Conservation (phyloP, 1,139 yeast species). For the Blastobotrys buckinghamii region DNA sequence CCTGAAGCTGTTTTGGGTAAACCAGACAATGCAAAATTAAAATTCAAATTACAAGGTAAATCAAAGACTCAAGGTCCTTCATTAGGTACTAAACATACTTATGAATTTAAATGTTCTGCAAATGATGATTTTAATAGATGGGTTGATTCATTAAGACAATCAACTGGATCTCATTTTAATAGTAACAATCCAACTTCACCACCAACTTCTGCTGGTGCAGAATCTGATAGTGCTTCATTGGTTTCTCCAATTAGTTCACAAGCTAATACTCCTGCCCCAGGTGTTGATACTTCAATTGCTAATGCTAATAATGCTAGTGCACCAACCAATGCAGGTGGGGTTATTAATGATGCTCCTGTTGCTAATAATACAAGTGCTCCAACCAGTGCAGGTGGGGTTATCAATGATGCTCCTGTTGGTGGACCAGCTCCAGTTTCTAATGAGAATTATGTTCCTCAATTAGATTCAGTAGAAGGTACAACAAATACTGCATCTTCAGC, state of each 20-base stretch:
- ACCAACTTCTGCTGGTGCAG: constrained; percentile 10
- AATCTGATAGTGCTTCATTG: neutral
- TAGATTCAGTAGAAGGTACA: too few relatives aligned
- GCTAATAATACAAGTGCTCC: constrained; percentile 27
- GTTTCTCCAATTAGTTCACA: neutral
- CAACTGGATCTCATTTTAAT: constrained; percentile 9
- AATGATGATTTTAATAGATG: constrained; percentile 42
- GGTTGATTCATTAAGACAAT: constrained; percentile 39
- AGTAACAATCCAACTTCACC: constrained; percentile 9
- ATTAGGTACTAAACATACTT: constrained; percentile 36
- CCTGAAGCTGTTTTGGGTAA: constrained; percentile 42
- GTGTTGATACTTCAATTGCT: constrained; percentile 6
- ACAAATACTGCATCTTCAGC: too few relatives aligned
- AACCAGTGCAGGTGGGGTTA: constrained; percentile 10
- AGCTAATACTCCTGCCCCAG: neutral
- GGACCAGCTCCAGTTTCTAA: too few relatives aligned
- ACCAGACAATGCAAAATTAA: constrained; percentile 36
- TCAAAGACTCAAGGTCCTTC: constrained; percentile 28
- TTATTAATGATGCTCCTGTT: constrained; percentile 24
- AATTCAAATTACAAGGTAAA: constrained; percentile 42
- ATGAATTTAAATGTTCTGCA: constrained; percentile 40
- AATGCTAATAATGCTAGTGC: constrained; percentile 25
- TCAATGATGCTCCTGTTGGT: too few relatives aligned
- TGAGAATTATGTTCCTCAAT: too few relatives aligned
- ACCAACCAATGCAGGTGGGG: constrained; percentile 17